Evolutionary conservation across 192 early-diverging fungal species (phyloP).

Genomic region (Mortierella claussenii): DNA sequence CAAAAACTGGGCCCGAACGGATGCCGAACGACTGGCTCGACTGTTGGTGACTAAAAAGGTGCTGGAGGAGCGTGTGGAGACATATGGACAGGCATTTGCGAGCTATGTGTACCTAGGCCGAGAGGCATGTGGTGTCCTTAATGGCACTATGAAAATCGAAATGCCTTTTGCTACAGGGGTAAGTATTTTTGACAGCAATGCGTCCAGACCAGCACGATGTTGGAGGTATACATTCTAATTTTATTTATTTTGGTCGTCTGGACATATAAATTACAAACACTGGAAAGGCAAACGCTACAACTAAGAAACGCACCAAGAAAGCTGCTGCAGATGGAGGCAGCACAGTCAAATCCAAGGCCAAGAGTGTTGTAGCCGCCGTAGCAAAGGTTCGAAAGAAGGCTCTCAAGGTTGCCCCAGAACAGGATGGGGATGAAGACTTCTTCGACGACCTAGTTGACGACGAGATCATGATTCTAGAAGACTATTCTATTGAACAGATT

Average conservation of each 20-base stretch:
- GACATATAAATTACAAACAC: no score
- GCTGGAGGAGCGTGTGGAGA: slow-evolving; percentile 70
- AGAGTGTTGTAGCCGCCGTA: slow-evolving; percentile 6
- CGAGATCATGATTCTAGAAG: not conserved
- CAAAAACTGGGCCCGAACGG: slow-evolving; percentile 60
- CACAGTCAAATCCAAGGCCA: slow-evolving; percentile 22
- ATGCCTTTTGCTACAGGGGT: slow-evolving; percentile 55
- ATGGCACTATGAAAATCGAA: slow-evolving; percentile 57
- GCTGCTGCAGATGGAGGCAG: not conserved
- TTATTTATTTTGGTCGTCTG: no score
- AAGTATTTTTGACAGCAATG: slow-evolving; percentile 27
- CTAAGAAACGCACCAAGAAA: slow-evolving; percentile 17
- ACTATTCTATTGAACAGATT: not conserved
- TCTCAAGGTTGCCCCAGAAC: not conserved
- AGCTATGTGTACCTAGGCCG: slow-evolving; percentile 67
- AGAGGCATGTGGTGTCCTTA: slow-evolving; percentile 56
- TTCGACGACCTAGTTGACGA: slow-evolving; percentile 23
- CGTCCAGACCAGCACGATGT: no score
- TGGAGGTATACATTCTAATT: no score
- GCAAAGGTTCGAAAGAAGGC: not conserved
- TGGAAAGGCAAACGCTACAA: not conserved
- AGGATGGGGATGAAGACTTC: slow-evolving; percentile 9
- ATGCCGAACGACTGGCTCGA: slow-evolving; percentile 79
- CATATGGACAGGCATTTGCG: slow-evolving; percentile 70
- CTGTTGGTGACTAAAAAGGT: slow-evolving; percentile 70